Conservation (phyloP, 441 rosid genomes). For the Erodium moschatum region DNA sequence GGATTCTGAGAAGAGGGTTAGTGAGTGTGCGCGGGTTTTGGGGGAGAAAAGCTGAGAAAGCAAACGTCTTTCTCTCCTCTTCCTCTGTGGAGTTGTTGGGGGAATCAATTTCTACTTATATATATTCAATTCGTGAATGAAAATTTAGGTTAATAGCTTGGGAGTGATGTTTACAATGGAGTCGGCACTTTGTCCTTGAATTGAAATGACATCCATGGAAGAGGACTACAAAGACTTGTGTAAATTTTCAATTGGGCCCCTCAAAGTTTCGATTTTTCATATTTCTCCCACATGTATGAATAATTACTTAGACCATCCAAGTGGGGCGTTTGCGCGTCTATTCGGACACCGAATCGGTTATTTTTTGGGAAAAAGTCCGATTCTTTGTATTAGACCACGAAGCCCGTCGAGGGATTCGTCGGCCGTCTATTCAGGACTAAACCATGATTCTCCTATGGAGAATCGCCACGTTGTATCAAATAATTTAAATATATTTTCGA, state of each 20-base stretch:
- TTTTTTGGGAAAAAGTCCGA: too few relatives aligned
- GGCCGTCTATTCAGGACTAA: too few relatives aligned
- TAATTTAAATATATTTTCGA: too few relatives aligned
- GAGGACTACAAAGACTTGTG: not conserved
- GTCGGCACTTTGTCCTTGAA: not conserved
- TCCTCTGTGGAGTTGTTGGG: constrained; percentile 2
- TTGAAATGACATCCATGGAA: not conserved
- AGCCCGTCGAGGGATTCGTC: too few relatives aligned
- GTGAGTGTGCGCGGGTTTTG: constrained; percentile 3
- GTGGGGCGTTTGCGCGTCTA: too few relatives aligned
- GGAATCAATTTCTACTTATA: not conserved
- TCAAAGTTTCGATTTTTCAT: too few relatives aligned
- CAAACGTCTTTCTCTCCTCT: constrained; percentile 17
- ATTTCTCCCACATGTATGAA: too few relatives aligned
- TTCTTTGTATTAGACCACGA: too few relatives aligned
- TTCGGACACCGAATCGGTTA: too few relatives aligned
- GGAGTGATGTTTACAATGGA: not conserved
- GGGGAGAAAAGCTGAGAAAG: constrained; percentile 30
- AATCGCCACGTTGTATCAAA: too few relatives aligned
- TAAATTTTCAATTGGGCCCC: not conserved
- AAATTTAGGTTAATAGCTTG: not conserved
- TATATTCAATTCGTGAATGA: not conserved
- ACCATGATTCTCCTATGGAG: too few relatives aligned
- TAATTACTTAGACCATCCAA: too few relatives aligned
- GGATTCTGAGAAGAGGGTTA: not conserved